These are phyloP conservation scores for Rhodosorus marinus DNA, from an alignment of 23 red algal species.

Conservation along the genomic window DNA sequence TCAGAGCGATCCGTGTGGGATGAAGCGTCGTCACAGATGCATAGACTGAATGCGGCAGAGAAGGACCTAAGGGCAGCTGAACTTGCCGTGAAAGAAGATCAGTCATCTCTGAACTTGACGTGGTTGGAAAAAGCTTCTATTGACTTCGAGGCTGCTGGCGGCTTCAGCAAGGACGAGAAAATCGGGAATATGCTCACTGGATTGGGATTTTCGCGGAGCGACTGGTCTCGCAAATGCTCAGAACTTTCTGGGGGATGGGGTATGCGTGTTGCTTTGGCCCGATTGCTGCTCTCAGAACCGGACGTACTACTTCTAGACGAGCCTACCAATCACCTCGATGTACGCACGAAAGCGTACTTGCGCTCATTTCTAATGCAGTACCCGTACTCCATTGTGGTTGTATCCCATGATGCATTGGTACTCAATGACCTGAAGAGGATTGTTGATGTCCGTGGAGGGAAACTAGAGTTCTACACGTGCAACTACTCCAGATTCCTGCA, in stretches of 20 bases:
- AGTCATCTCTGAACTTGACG: too few species aligned
- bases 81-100: not conserved
- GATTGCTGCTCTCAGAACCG: constrained; percentile 1
- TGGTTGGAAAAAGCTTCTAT: too few species aligned
- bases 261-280: constrained; percentile 9
- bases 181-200: constrained; percentile 1
- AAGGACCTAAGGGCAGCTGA: not conserved
- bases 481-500: constrained; percentile 5
- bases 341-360: constrained; percentile 4
- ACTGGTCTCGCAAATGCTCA: constrained; percentile 2
- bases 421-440: constrained; percentile 1
- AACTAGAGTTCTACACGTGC: not conserved
- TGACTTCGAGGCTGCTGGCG: constrained; percentile 2
- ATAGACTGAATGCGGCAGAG: not conserved
- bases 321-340: constrained; percentile 12
- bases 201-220: constrained; percentile 5
- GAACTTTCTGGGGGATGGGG: constrained; percentile 6
- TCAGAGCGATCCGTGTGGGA: constrained; percentile 1
- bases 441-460: constrained; percentile 4
- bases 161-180: constrained; percentile 1
- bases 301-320: constrained; percentile 13
- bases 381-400: constrained; percentile 2
- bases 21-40: constrained; percentile 1
- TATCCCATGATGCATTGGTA: constrained; percentile 1
- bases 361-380: not conserved